A percentile compares a stretch with the other conserved stretches of the same genome.
phyloP scores from a whole-genome alignment of 257 asterid genomes.

The Nicotiana undulata region DNA sequence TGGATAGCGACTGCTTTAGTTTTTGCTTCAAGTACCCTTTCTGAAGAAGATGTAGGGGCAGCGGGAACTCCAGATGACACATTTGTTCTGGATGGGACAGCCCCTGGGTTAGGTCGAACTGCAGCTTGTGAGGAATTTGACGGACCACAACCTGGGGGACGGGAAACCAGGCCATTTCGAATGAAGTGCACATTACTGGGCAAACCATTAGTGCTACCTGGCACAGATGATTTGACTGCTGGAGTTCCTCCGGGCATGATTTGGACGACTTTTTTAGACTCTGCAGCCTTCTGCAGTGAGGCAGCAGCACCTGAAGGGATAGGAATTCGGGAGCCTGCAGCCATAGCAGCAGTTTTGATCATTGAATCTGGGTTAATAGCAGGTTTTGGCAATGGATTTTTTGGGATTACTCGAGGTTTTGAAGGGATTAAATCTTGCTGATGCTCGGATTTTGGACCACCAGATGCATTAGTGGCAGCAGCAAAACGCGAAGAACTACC shows the following conservation, averaged over 20 bases:
- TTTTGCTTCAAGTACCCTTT: constrained; percentile 14
- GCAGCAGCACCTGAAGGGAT: constrained; percentile 50
- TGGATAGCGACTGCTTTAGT: constrained; percentile 18
- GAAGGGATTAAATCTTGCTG: constrained; percentile 24
- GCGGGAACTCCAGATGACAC: not conserved
- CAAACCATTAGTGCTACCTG: constrained; percentile 42
- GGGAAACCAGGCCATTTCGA: constrained; percentile 9
- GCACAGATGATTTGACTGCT: constrained; percentile 31
- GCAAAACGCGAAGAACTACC: constrained; percentile 13
- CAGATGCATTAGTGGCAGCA: constrained; percentile 22
- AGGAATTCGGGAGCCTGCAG: constrained; percentile 80
- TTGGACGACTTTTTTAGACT: constrained; percentile 55
- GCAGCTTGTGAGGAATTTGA: not conserved
- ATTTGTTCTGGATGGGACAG: not conserved
- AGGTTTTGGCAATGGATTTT: constrained; percentile 29
- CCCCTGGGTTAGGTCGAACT: not conserved
- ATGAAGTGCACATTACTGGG: constrained; percentile 82
- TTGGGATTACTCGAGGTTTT: constrained; percentile 22
- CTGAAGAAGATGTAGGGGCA: constrained; percentile 11
- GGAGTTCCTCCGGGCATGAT: constrained; percentile 46
- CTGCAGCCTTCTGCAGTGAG: constrained; percentile 51
- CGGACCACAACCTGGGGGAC: not conserved
- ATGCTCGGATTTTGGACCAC: constrained; percentile 11
- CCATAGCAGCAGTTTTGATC: constrained; percentile 81
- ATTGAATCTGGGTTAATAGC: constrained; percentile 40